These are phyloP conservation scores for Rhynchospora tenuis DNA, from an alignment of 176 grass and related monocot species.

Conservation along the genomic window DNA sequence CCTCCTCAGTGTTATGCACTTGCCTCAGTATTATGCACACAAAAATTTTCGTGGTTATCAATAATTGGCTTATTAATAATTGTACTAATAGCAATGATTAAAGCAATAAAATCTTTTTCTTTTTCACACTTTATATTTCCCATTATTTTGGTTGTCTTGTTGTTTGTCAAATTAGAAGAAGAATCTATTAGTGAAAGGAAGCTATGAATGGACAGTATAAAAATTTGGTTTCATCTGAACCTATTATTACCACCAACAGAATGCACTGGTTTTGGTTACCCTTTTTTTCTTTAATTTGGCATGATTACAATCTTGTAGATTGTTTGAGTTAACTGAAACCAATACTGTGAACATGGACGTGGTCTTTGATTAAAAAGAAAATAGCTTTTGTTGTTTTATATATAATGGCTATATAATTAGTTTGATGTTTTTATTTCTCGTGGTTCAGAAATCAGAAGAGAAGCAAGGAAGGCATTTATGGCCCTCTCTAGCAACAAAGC, in stretches of 20 bases:
- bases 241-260: neutral
- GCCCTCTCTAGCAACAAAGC: slow-evolving; percentile 59
- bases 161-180: too few relatives aligned
- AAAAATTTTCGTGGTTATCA: neutral
- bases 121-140: neutral
- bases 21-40: neutral
- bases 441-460: slow-evolving; percentile 71
- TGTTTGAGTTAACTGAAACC: neutral
- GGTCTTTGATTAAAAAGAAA: neutral
- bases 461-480: slow-evolving; percentile 90
- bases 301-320: neutral
- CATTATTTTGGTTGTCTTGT: neutral
- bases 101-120: neutral
- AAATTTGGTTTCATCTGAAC: neutral
- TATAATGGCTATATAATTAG: neutral
- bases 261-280: neutral
- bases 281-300: neutral
- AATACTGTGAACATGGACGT: neutral
- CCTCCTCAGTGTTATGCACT: neutral
- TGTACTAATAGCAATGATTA: neutral
- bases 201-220: too few relatives aligned
- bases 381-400: slow-evolving; percentile 19
- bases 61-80: neutral
- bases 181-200: too few relatives aligned
- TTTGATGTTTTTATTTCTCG: neutral